Conservation (phyloP, 2,329 filamentous ascomycete genomes). For the Calonectria ilicicola region DNA sequence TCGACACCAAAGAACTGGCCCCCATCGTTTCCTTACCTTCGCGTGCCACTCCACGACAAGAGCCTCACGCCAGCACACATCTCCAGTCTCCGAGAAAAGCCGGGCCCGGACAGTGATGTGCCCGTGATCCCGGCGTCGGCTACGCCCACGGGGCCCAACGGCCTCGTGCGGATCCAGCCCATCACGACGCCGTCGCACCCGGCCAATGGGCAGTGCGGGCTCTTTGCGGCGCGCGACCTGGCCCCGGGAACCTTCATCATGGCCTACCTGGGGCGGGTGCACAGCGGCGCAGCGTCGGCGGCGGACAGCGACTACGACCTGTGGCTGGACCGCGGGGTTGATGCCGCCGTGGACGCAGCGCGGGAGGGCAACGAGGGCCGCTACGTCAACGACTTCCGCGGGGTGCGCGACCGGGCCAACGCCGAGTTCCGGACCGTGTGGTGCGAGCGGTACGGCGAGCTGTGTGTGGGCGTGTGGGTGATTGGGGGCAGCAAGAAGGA, state of each 20-base stretch:
- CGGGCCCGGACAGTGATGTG: constrained; percentile 31
- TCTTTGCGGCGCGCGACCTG: constrained; percentile 69
- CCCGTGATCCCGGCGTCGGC: constrained; percentile 43
- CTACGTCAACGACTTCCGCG: constrained; percentile 76
- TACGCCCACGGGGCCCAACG: constrained; percentile 57
- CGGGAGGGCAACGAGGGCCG: constrained; percentile 71
- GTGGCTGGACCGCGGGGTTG: constrained; percentile 68
- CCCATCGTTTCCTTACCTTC: constrained; percentile 63
- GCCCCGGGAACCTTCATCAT: constrained; percentile 67
- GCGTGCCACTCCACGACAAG: constrained; percentile 60
- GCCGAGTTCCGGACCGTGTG: constrained; percentile 71
- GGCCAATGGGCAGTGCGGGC: constrained; percentile 68
- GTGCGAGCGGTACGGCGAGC: constrained; percentile 63
- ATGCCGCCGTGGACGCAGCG: constrained; percentile 71
- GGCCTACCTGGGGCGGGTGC: constrained; percentile 72
- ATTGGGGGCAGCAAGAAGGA: constrained; percentile 44
- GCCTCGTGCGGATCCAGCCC: constrained; percentile 65
- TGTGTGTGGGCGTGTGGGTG: constrained; percentile 70
- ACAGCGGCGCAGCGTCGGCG: constrained; percentile 52
- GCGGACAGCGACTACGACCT: constrained; percentile 69
- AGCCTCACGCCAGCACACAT: constrained; percentile 58
- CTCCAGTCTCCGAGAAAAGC: constrained; percentile 50
- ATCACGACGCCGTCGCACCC: constrained; percentile 67
- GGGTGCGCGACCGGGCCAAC: constrained; percentile 65
- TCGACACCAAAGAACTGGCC: constrained; percentile 70